Evolutionary conservation across 768 basidiomycete species (phyloP), one percentile per base, ranked within the genome.

Genomic region (Mycena maculata): DNA sequence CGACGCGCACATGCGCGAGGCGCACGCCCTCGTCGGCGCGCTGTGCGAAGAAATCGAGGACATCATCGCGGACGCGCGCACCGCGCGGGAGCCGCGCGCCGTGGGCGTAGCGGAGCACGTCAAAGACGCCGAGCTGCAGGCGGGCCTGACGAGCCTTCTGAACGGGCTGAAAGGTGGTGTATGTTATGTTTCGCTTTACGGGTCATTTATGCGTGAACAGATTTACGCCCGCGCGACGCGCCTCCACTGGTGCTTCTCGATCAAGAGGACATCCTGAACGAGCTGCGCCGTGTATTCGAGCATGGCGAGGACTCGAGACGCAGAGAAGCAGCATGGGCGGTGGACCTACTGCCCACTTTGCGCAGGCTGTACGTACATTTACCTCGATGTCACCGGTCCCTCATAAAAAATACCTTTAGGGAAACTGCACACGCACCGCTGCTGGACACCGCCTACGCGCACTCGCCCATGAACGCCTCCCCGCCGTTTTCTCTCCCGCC

Each of bases 21-120:
- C 77, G 3, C 78, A 80, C 38, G 80, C 76, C 1, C 65, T 79
- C 30, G 56, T 80, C 16, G 76, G 78, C 18, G 76, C 76, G 2
- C 70, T 84, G 23, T 72, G 72, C 1, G 78, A 80, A 56, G 82
- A 84, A 59, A 60, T 82, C 18, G 74, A 77, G 36, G 75, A 71
- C 12, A 53, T 78, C 38, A 53, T 61, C 12, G 73, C 72, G 15
- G 70, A 72, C 39, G 25, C 70, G 28, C 27, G 20, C 18, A 56
- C 41, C 22, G 36, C 62, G 11, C 39, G 38, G 28, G 28, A 65
- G 18, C 27, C 44, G 15, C 16, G 47, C 42, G 7, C 20, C 48
- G 47, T 28, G 50, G 28, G 25, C n/a, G 4, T 10, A 18, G 20
- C 45, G 2, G 53, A 60, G 23, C 49, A 50, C 16, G 52, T 38